These are phyloP conservation scores for Penicillium brevicompactum DNA, from an alignment of 2,329 filamentous ascomycete species.

Conservation along the genomic window DNA sequence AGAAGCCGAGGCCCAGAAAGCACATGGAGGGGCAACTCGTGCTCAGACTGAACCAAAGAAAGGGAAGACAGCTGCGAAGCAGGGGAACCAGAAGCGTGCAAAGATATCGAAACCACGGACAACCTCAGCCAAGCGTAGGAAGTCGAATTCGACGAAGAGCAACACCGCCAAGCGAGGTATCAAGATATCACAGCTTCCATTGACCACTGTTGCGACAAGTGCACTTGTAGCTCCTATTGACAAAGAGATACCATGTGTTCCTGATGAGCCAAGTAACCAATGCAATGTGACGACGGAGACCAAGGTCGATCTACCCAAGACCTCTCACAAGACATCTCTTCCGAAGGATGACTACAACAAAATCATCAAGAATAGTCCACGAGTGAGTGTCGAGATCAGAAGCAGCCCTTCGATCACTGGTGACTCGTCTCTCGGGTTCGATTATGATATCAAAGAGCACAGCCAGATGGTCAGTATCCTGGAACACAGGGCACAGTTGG, in stretches of 20 bases:
- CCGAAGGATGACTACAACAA: background rate
- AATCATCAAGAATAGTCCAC: background rate
- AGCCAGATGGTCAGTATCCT: constrained; percentile 6
- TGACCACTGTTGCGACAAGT: constrained; percentile 4
- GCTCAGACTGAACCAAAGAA: constrained; percentile 15
- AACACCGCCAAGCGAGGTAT: background rate
- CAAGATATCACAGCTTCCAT: constrained; percentile 7
- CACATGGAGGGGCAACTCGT: constrained; percentile 13
- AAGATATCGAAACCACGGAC: constrained; percentile 3
- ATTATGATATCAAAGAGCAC: background rate
- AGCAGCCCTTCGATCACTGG: constrained; percentile 8
- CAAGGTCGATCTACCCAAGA: background rate
- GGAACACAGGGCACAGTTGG: constrained; percentile 1
- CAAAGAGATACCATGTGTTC: background rate
- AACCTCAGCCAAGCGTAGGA: constrained; percentile 14
- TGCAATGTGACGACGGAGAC: background rate
- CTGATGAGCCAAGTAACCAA: background rate
- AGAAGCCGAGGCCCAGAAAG: background rate
- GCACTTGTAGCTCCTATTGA: background rate
- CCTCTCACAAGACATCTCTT: background rate
- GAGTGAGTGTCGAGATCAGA: constrained; percentile 11
- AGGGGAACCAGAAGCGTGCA: constrained; percentile 9
- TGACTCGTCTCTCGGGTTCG: background rate
- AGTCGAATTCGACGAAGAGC: background rate
- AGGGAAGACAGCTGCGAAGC: background rate